Conservation (phyloP, 2,329 filamentous ascomycete genomes). For the Aurifilum marmelostoma region DNA sequence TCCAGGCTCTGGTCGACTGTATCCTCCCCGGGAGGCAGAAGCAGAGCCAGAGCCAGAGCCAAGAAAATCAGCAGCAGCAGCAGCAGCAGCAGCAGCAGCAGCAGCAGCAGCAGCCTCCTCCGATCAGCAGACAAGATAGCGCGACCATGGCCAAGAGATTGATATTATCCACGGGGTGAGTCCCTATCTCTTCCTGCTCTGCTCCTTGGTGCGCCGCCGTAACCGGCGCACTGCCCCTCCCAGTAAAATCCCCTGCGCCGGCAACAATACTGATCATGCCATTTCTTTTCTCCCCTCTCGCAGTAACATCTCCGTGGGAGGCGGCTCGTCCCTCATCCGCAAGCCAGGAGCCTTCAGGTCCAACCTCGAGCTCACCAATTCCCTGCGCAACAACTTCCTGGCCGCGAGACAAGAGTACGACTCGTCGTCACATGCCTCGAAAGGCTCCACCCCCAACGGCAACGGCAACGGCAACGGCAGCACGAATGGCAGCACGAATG, state of each 20-base stretch:
- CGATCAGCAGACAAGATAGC: neutral
- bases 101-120: neutral
- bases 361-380: conserved; percentile 89
- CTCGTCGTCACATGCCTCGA: conserved; percentile 32
- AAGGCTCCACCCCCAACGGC: conserved; percentile 29
- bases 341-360: conserved; percentile 79
- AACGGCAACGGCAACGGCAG: conserved; percentile 34
- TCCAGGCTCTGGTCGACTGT: conserved; percentile 23
- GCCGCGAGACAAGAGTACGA: conserved; percentile 69
- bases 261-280: neutral
- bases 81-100: too few species aligned
- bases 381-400: conserved; percentile 81
- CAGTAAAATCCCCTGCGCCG: neutral
- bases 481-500: conserved; percentile 6
- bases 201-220: neutral
- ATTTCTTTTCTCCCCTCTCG: neutral
- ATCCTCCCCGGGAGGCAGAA: conserved; percentile 20
- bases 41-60: conserved; percentile 11
- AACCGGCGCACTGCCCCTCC: conserved; percentile 17
- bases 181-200: neutral
- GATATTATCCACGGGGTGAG: conserved; percentile 29
- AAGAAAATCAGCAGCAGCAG: conserved; percentile 9
- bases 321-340: conserved; percentile 81
- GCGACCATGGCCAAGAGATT: conserved; percentile 27
- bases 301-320: conserved; percentile 82